Conservation (phyloP, 345 rosid genomes). For the Chamaenerion angustifolium region DNA sequence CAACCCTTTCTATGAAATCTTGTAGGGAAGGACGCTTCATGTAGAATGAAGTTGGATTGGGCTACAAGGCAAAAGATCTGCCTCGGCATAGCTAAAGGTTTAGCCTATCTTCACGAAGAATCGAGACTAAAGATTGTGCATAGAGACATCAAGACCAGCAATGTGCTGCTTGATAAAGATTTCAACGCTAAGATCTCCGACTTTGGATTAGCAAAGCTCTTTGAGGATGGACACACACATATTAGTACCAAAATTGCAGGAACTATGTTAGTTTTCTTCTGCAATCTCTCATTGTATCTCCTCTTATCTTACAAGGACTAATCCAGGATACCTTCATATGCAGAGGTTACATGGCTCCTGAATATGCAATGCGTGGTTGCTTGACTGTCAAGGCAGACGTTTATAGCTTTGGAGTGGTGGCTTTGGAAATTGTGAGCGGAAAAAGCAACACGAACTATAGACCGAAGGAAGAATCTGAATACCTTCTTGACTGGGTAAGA, state of each 20-base stretch:
- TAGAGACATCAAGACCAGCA: slow-evolving; percentile 87
- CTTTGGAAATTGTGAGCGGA: slow-evolving; percentile 42
- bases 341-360: slow-evolving; percentile 59
- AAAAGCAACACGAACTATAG: slow-evolving; percentile 71
- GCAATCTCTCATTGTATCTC: background rate
- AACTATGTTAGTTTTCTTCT: slow-evolving; percentile 45
- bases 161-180: slow-evolving; percentile 74
- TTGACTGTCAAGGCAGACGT: slow-evolving; percentile 55
- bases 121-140: slow-evolving; percentile 78
- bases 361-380: slow-evolving; percentile 81
- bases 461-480: slow-evolving; percentile 59
- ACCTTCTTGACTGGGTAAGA: slow-evolving; percentile 78
- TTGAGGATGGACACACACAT: slow-evolving; percentile 71
- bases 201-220: slow-evolving; percentile 81
- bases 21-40: slow-evolving; percentile 35
- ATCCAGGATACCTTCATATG: background rate
- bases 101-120: slow-evolving; percentile 74
- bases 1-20: too few relatives aligned
- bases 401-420: slow-evolving; percentile 44
- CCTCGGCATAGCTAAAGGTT: slow-evolving; percentile 65
- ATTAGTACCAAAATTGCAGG: slow-evolving; percentile 84
- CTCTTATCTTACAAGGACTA: background rate
- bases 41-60: slow-evolving; percentile 56
- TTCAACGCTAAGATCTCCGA: slow-evolving; percentile 81
- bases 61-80: slow-evolving; percentile 53